phyloP scores from a whole-genome alignment of 2,329 filamentous ascomycete species.

The Nigrospora osmanthi region DNA sequence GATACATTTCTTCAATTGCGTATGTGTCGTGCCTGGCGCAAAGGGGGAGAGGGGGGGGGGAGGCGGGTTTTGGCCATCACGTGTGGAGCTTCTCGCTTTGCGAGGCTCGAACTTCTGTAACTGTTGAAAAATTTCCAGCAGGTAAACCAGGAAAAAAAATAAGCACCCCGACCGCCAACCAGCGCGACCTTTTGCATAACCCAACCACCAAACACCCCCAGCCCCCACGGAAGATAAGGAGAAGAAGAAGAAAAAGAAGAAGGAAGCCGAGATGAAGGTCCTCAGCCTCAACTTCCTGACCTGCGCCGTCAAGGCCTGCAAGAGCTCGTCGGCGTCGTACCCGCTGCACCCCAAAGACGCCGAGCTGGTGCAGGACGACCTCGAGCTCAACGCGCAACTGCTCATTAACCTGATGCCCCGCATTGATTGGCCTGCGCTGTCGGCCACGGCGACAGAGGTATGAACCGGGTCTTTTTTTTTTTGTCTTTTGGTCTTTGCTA shows the following conservation, averaged over 20 bases:
- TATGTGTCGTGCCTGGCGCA: not conserved
- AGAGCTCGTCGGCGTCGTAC: conserved; percentile 69
- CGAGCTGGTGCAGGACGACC: conserved; percentile 77
- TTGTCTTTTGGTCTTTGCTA: not conserved
- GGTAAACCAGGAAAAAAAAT: no score
- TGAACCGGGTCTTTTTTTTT: conserved; percentile 11
- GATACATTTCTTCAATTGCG: not conserved
- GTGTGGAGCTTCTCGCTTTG: not conserved
- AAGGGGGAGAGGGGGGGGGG: not conserved
- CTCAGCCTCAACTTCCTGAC: conserved; percentile 94
- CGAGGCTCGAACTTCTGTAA: not conserved
- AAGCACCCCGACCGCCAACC: not conserved
- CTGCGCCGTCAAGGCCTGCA: conserved; percentile 94
- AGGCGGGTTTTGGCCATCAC: not conserved
- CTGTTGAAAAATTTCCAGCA: no score
- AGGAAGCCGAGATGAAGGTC: conserved; percentile 67
- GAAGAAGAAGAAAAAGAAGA: not conserved
- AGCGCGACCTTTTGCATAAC: not conserved
- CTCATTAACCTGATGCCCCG: conserved; percentile 79
- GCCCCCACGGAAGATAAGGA: no score
- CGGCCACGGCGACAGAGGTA: conserved; percentile 70
- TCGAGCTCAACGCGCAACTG: conserved; percentile 74
- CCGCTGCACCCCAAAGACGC: conserved; percentile 89
- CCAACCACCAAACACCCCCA: not conserved
- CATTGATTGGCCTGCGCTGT: conserved; percentile 80